Evolutionary conservation across 805 yeast genomes (phyloP).

Genomic region (Candida railenensis): DNA sequence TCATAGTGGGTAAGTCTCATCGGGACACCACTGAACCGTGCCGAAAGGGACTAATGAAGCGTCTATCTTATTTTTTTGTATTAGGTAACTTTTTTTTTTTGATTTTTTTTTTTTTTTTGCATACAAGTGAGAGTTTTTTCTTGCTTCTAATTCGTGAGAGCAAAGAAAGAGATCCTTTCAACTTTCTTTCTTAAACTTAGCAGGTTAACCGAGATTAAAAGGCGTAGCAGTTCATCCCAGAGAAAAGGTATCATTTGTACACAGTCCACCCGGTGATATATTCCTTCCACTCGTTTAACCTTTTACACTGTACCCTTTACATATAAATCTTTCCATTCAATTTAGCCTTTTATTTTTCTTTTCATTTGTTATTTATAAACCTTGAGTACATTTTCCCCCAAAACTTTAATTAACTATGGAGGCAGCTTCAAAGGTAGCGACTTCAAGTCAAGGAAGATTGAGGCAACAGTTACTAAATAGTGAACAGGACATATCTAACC

Average conservation of each 20-base stretch:
- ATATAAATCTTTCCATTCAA: neutral
- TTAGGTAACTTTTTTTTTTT: neutral
- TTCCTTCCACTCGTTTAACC: neutral
- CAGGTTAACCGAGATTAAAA: too few relatives aligned
- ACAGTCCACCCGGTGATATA: neutral
- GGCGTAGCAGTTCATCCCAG: too few relatives aligned
- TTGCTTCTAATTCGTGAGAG: neutral
- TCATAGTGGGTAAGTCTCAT: neutral
- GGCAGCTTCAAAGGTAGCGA: constrained; percentile 20
- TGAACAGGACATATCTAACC: constrained; percentile 22
- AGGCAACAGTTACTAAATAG: constrained; percentile 34
- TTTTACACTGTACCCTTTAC: neutral
- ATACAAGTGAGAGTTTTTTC: neutral
- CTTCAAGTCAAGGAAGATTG: constrained; percentile 20
- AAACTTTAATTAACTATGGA: constrained; percentile 15
- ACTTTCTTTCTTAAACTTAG: too few relatives aligned
- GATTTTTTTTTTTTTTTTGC: neutral
- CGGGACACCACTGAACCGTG: neutral
- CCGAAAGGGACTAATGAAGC: too few relatives aligned
- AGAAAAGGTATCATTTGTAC: neutral
- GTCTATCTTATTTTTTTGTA: neutral
- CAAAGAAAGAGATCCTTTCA: too few relatives aligned
- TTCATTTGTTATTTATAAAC: too few relatives aligned
- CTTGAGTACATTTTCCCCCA: neutral
- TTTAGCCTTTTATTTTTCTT: neutral